Evolutionary conservation across 306 rosid species (phyloP).

Genomic region (Begonia fuchsioides): DNA sequence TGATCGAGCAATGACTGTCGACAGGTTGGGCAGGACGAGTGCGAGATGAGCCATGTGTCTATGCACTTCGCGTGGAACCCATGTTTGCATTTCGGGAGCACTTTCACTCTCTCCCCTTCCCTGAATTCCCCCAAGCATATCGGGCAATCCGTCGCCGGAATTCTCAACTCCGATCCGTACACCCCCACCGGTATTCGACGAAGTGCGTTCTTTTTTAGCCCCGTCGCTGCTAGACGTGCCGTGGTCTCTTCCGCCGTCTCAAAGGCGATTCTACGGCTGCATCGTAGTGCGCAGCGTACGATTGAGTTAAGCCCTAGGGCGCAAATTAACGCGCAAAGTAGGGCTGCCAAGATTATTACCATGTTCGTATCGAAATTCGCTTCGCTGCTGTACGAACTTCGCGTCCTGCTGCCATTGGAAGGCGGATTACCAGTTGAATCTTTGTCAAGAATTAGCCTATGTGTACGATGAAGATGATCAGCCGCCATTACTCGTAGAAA

Average conservation of each 20-base stretch:
- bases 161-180: slow-evolving; percentile 16
- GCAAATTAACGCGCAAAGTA: slow-evolving; percentile 47
- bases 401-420: slow-evolving; percentile 16
- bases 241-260: no score
- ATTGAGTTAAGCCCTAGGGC: slow-evolving; percentile 63
- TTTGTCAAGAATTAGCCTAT: slow-evolving; percentile 36
- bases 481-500: slow-evolving; percentile 8
- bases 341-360: slow-evolving; percentile 40
- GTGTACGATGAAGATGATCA: slow-evolving; percentile 19
- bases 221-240: slow-evolving; percentile 40
- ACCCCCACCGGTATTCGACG: slow-evolving; percentile 52
- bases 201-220: slow-evolving; percentile 54
- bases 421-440: slow-evolving; percentile 14
- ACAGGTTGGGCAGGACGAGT: slow-evolving; percentile 88
- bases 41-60: slow-evolving; percentile 61
- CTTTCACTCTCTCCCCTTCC: slow-evolving; percentile 55
- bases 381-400: slow-evolving; percentile 23
- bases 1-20: slow-evolving; percentile 13
- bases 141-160: slow-evolving; percentile 33
- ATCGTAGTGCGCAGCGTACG: slow-evolving; percentile 48
- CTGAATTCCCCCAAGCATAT: slow-evolving; percentile 49
- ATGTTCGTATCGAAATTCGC: slow-evolving; percentile 31
- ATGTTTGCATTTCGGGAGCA: slow-evolving; percentile 62
- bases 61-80: slow-evolving; percentile 59
- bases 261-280: slow-evolving; percentile 28